Evolutionary conservation across 1,284 basidiomycete species (phyloP).

Genomic region (Cutaneotrichosporon cavernicola): DNA sequence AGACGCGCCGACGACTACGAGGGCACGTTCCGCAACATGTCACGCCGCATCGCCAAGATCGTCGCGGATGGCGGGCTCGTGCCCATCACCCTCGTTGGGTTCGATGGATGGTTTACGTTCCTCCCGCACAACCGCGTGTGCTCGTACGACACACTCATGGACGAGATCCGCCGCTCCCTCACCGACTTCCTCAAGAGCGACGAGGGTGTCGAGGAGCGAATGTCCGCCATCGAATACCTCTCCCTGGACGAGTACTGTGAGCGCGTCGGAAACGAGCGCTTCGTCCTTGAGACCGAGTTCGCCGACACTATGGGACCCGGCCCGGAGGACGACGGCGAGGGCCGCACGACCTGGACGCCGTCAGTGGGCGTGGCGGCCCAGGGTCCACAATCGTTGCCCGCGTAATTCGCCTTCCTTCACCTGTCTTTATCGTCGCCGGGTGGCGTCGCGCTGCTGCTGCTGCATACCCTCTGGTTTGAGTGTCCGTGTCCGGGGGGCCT

Average conservation of each 20-base stretch:
- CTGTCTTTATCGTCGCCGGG: no score
- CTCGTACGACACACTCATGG: slow-evolving; percentile 4
- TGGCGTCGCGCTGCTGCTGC: no score
- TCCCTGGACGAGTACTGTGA: not conserved
- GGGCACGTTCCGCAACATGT: slow-evolving; percentile 8
- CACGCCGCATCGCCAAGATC: slow-evolving; percentile 7
- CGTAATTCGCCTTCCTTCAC: no score
- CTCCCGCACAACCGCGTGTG: not conserved
- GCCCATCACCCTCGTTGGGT: not conserved
- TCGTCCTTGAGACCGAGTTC: slow-evolving; percentile 4
- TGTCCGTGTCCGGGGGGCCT: no score
- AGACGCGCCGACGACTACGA: slow-evolving; percentile 5
- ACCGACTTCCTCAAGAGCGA: not conserved
- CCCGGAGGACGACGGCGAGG: not conserved
- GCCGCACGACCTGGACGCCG: not conserved
- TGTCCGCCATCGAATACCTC: not conserved
- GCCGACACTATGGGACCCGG: not conserved
- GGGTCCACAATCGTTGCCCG: no score
- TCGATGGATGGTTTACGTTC: slow-evolving; percentile 1
- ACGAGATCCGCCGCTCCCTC: not conserved
- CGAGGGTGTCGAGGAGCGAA: not conserved
- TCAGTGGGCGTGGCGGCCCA: not conserved
- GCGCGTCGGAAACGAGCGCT: not conserved
- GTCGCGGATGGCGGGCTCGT: not conserved
- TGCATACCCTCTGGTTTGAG: no score